These are phyloP conservation scores for Leccinellum rugosiceps DNA, from an alignment of 768 basidiomycete genomes.

Conservation along the genomic window DNA sequence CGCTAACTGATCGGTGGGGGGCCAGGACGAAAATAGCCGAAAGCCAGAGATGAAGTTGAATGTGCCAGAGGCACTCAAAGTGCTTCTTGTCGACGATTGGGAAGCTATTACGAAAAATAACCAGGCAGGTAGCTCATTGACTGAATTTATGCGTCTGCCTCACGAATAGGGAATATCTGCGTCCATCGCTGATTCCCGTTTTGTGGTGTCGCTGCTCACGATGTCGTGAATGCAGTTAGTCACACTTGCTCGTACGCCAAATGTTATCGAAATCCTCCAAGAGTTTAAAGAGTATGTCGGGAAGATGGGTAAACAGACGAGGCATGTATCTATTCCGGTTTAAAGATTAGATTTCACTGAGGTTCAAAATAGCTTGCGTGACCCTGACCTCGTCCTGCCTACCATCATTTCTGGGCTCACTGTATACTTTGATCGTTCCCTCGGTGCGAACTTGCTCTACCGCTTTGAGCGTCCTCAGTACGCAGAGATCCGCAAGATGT, in stretches of 20 bases:
- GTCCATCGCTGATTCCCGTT: neutral
- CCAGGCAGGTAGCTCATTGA: slow-evolving; percentile 49
- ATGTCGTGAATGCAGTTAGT: slow-evolving; percentile 59
- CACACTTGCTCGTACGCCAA: slow-evolving; percentile 74
- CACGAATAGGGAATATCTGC: neutral
- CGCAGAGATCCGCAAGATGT: slow-evolving; percentile 68
- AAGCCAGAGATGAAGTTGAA: slow-evolving; percentile 88
- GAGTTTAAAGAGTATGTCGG: slow-evolving; percentile 71
- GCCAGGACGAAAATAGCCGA: slow-evolving; percentile 69
- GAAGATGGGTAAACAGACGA: slow-evolving; percentile 43
- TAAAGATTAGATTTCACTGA: neutral
- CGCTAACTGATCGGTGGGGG: neutral
- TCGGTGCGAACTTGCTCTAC: slow-evolving; percentile 88
- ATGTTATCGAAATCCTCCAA: slow-evolving; percentile 69
- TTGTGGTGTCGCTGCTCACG: neutral
- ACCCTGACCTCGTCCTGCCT: slow-evolving; percentile 65
- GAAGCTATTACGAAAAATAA: slow-evolving; percentile 94
- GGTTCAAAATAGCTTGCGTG: slow-evolving; percentile 49
- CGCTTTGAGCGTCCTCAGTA: slow-evolving; percentile 96
- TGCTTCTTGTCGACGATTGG: slow-evolving; percentile 94
- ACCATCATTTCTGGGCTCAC: slow-evolving; percentile 84
- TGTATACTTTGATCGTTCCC: slow-evolving; percentile 90
- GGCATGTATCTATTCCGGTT: slow-evolving; percentile 33
- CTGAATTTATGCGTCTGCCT: neutral
- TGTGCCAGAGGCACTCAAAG: slow-evolving; percentile 88